phyloP scores from a whole-genome alignment of 805 yeast genomes.

The Candida lessepsii region DNA sequence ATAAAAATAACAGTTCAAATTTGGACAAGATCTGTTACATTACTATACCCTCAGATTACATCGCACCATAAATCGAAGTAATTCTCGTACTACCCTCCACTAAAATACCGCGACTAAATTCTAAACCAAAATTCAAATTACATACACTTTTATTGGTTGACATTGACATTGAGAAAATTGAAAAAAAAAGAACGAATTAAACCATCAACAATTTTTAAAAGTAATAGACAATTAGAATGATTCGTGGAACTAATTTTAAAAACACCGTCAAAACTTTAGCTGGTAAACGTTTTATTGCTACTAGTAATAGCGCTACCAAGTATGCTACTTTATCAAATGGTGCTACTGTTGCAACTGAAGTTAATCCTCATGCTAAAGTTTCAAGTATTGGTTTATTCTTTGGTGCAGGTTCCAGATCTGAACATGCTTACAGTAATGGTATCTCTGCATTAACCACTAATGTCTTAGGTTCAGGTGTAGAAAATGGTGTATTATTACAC shows the following conservation, averaged over 20 bases:
- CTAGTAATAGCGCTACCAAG: constrained; percentile 57
- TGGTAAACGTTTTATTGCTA: constrained; percentile 58
- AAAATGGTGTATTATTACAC: constrained; percentile 56
- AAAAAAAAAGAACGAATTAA: constrained; percentile 9
- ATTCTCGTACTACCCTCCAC: too few species aligned
- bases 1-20: too few species aligned
- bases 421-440: constrained; percentile 81
- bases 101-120: not conserved
- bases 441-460: constrained; percentile 63
- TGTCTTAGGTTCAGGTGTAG: constrained; percentile 42
- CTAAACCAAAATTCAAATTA: constrained; percentile 6
- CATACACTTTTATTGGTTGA: constrained; percentile 18
- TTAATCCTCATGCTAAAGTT: constrained; percentile 52
- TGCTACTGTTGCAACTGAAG: constrained; percentile 67
- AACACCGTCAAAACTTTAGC: constrained; percentile 26
- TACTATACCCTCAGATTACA: too few species aligned
- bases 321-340: constrained; percentile 75
- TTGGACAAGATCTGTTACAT: too few species aligned
- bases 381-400: constrained; percentile 68
- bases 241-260: constrained; percentile 43
- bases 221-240: constrained; percentile 23
- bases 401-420: constrained; percentile 79
- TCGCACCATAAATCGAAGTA: too few species aligned
- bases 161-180: constrained; percentile 9
- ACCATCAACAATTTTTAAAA: constrained; percentile 10